Conservation (phyloP, 2,329 filamentous ascomycete genomes). For the Fusarium tjaetaba region DNA sequence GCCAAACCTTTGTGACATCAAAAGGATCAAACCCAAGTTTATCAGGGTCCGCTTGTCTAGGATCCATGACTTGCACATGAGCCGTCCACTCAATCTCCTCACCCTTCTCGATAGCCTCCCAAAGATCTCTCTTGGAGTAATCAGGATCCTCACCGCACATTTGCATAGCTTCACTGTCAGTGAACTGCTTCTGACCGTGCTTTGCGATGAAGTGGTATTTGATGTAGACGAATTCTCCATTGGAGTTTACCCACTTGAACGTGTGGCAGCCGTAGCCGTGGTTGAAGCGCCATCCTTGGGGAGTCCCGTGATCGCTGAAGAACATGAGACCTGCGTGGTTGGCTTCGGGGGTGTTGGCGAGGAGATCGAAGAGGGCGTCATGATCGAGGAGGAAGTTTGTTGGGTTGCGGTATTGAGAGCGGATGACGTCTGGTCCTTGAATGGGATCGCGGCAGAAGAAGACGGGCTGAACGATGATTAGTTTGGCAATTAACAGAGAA, state of each 20-base stretch:
- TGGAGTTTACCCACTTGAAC: constrained; percentile 7
- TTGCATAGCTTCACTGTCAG: not conserved
- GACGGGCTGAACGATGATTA: not conserved
- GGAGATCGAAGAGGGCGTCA: not conserved
- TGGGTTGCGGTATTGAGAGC: constrained; percentile 5
- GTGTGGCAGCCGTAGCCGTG: constrained; percentile 12
- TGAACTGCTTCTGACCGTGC: constrained; percentile 8
- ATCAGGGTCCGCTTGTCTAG: constrained; percentile 5
- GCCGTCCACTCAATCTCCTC: constrained; percentile 15
- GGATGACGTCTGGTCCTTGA: constrained; percentile 6
- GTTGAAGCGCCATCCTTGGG: constrained; percentile 12
- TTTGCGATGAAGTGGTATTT: constrained; percentile 16
- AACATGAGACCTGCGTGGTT: constrained; percentile 5
- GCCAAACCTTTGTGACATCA: constrained; percentile 1
- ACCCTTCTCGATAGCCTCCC: constrained; percentile 6
- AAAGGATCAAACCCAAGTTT: constrained; percentile 7
- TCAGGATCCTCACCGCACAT: constrained; percentile 10
- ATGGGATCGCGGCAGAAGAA: constrained; percentile 16
- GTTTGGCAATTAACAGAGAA: too few relatives aligned
- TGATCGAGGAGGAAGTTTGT: constrained; percentile 6
- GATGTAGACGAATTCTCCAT: constrained; percentile 6
- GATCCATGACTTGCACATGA: constrained; percentile 2
- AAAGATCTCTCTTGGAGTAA: constrained; percentile 10
- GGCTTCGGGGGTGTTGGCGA: not conserved
- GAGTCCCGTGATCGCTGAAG: constrained; percentile 3